These are phyloP conservation scores for Paralagenidium karlingii DNA, from an alignment of 352 stramenopile species.

Conservation along the genomic window DNA sequence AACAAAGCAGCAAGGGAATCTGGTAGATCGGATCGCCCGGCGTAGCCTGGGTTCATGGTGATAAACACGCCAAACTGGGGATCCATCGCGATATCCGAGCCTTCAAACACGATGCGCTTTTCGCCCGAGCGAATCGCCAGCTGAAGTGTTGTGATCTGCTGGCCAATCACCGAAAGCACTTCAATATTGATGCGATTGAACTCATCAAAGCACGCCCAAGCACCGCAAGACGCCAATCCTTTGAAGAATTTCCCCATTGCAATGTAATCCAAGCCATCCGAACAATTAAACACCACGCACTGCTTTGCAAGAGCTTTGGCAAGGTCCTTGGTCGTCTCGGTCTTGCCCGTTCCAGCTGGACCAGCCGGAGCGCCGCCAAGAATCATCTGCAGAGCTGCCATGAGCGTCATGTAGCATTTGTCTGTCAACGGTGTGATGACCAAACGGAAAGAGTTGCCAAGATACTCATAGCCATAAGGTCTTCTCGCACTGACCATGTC, in stretches of 20 bases:
- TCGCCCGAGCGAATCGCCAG: slow-evolving; percentile 80
- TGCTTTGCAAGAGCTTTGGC: slow-evolving; percentile 91
- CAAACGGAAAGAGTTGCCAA: slow-evolving; percentile 89
- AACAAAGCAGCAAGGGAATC: slow-evolving; percentile 94
- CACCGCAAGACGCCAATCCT: slow-evolving; percentile 83
- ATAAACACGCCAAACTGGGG: slow-evolving; percentile 92
- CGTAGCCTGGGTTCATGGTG: slow-evolving; percentile 94
- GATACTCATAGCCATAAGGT: slow-evolving; percentile 91
- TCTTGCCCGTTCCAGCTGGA: slow-evolving; percentile 89
- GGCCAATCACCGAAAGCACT: slow-evolving; percentile 74
- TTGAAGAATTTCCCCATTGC: slow-evolving; percentile 94
- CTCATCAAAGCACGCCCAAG: slow-evolving; percentile 94
- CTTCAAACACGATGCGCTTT: slow-evolving; percentile 89
- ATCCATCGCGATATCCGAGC: slow-evolving; percentile 89
- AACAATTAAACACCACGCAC: slow-evolving; percentile 95
- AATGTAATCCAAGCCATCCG: slow-evolving; percentile 90
- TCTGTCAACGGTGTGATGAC: slow-evolving; percentile 93
- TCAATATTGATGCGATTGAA: slow-evolving; percentile 96
- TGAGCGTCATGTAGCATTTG: slow-evolving; percentile 94
- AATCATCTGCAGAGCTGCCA: slow-evolving; percentile 92
- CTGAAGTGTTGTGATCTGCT: slow-evolving; percentile 78
- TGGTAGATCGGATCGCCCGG: slow-evolving; percentile 87
- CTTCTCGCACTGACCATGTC: slow-evolving; percentile 87
- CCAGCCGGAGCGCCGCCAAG: slow-evolving; percentile 86
- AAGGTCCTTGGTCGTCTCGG: slow-evolving; percentile 90